Evolutionary conservation across 345 rosid species (phyloP).

Genomic region (Eutrema japonicum): DNA sequence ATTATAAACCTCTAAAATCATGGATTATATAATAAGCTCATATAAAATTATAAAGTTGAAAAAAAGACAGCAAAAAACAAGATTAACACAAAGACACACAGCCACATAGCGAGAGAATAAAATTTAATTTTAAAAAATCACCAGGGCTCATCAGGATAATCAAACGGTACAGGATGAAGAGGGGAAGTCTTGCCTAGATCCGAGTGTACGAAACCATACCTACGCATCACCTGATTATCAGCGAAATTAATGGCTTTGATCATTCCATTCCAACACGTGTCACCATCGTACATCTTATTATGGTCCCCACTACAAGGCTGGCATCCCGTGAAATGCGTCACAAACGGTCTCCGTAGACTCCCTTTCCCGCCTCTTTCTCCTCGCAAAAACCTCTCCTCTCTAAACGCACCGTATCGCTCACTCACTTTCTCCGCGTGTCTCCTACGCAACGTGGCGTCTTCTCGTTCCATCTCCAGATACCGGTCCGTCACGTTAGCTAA

Average conservation of each 20-base stretch:
- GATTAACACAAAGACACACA: constrained; percentile 5
- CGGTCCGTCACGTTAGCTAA: constrained; percentile 61
- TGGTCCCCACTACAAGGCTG: constrained; percentile 95
- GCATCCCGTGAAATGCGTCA: constrained; percentile 95
- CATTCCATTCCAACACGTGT: constrained; percentile 80
- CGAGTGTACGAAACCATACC: constrained; percentile 75
- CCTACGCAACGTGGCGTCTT: constrained; percentile 53
- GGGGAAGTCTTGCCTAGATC: constrained; percentile 61
- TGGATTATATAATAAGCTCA: constrained; percentile 28
- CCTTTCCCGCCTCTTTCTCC: constrained; percentile 62
- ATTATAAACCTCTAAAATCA: constrained; percentile 10
- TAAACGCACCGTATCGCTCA: constrained; percentile 62
- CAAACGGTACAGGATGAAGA: constrained; percentile 66
- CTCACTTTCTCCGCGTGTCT: constrained; percentile 94
- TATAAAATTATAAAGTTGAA: constrained; percentile 22
- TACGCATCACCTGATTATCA: constrained; percentile 88
- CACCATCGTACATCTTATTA: constrained; percentile 72
- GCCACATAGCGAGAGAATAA: neutral
- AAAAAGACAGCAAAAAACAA: constrained; percentile 2
- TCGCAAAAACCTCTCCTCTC: constrained; percentile 58
- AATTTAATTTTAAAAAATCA: constrained; percentile 23
- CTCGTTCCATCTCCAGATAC: constrained; percentile 58
- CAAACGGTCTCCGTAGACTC: constrained; percentile 74
- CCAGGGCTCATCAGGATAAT: constrained; percentile 87
- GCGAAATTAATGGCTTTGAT: constrained; percentile 89